A percentile compares a stretch with the other conserved stretches of the same genome.
Conservation (phyloP, 2,329 filamentous ascomycete genomes). For the Septoria linicola region DNA sequence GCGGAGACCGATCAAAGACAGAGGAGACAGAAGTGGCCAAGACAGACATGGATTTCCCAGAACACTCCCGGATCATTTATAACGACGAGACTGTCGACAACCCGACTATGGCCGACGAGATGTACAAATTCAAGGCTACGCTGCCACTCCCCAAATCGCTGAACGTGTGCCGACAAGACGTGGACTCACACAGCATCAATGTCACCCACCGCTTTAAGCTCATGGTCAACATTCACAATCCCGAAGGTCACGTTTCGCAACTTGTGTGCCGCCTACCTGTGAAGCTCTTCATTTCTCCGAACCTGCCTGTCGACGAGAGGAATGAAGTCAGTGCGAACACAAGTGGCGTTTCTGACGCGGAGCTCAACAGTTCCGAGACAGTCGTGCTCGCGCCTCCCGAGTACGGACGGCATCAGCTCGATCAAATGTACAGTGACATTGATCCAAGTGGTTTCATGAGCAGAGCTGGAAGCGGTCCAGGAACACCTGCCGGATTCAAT, state of each 20-base stretch:
- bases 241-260: slow-evolving; percentile 92
- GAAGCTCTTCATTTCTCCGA: slow-evolving; percentile 92
- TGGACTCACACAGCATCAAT: slow-evolving; percentile 85
- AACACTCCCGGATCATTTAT: slow-evolving; percentile 37
- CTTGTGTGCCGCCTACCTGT: slow-evolving; percentile 87
- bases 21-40: slow-evolving; percentile 42
- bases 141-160: slow-evolving; percentile 76
- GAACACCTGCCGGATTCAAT: slow-evolving; percentile 68
- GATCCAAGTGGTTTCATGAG: slow-evolving; percentile 74
- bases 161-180: slow-evolving; percentile 81
- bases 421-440: slow-evolving; percentile 85
- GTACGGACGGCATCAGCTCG: slow-evolving; percentile 86
- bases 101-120: slow-evolving; percentile 51
- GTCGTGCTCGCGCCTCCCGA: slow-evolving; percentile 77
- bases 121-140: slow-evolving; percentile 59
- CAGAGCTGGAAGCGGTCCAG: slow-evolving; percentile 52
- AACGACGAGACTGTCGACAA: slow-evolving; percentile 43
- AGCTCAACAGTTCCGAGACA: slow-evolving; percentile 53
- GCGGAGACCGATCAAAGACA: slow-evolving; percentile 36
- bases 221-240: slow-evolving; percentile 87
- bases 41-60: slow-evolving; percentile 41
- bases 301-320: slow-evolving; percentile 82
- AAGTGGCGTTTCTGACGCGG: slow-evolving; percentile 40
- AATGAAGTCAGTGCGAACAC: slow-evolving; percentile 67
- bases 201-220: slow-evolving; percentile 90